A percentile compares a stretch with the other conserved stretches of the same genome.
Conservation (phyloP, 2,329 filamentous ascomycete genomes). For the Chrysosporium keratinophilum region DNA sequence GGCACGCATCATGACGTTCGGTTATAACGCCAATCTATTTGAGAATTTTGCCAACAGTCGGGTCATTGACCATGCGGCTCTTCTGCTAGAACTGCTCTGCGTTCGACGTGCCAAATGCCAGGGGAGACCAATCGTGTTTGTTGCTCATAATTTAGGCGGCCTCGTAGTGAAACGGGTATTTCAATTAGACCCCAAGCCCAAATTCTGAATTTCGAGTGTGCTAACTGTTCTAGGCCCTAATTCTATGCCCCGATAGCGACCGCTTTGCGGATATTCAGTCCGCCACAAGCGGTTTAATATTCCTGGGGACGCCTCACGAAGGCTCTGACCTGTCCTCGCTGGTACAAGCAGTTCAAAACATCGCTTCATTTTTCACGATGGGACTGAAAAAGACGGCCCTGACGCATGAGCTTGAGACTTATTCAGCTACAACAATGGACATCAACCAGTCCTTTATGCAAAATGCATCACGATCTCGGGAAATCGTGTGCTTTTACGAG, state of each 20-base stretch:
- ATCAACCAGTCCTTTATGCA: conserved; percentile 1
- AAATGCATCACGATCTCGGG: background rate
- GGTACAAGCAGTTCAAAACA: background rate
- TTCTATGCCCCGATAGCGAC: background rate
- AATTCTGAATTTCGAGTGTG: background rate
- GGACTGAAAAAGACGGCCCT: background rate
- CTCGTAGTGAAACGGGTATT: conserved; percentile 22
- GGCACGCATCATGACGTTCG: background rate
- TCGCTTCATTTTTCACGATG: background rate
- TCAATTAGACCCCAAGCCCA: background rate
- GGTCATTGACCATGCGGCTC: background rate
- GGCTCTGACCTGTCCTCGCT: background rate
- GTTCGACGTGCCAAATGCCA: background rate
- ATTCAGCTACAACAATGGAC: background rate
- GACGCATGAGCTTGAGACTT: background rate
- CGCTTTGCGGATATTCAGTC: too few species aligned
- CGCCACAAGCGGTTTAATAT: background rate
- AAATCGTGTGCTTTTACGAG: background rate
- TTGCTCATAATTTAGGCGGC: conserved; percentile 17
- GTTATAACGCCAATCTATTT: background rate
- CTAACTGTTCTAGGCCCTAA: background rate
- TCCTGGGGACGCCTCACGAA: too few species aligned
- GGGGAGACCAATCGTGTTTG: conserved; percentile 12
- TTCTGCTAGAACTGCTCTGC: background rate
- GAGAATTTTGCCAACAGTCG: background rate